Percentiles rank a stretch among this genome's conserved stretches.
Conservation (phyloP, 1,284 basidiomycete genomes). For the Cutaneotrichosporon curvatum region DNA sequence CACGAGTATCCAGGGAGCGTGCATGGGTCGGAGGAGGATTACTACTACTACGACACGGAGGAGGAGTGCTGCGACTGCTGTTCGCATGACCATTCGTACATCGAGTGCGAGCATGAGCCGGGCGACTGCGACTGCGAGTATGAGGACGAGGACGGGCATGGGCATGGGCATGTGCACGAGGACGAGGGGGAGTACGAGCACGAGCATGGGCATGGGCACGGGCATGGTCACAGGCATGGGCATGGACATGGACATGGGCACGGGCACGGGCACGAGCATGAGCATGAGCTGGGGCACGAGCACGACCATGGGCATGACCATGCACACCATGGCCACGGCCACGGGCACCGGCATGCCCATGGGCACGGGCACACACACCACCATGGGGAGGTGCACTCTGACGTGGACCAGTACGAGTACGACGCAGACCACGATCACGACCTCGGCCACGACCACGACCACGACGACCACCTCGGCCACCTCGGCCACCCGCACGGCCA, state of each 20-base stretch:
- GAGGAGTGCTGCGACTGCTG: constrained; percentile 27
- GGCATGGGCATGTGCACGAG: constrained; percentile 20
- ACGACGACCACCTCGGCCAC: background rate
- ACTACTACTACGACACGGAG: constrained; percentile 29
- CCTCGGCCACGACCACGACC: background rate
- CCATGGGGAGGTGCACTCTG: constrained; percentile 2
- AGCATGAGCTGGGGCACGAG: constrained; percentile 18
- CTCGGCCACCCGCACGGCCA: background rate
- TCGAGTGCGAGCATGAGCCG: constrained; percentile 18
- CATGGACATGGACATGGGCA: constrained; percentile 12
- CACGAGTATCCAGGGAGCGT: constrained; percentile 22
- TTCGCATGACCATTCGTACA: constrained; percentile 19
- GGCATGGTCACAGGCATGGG: constrained; percentile 6
- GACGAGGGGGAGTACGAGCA: constrained; percentile 21
- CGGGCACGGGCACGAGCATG: constrained; percentile 20
- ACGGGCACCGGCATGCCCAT: constrained; percentile 8
- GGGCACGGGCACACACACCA: constrained; percentile 7
- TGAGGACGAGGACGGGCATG: constrained; percentile 11
- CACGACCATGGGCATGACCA: constrained; percentile 16
- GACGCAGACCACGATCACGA: background rate
- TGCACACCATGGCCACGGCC: constrained; percentile 18
- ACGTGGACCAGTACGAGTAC: background rate
- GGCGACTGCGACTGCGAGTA: constrained; percentile 13
- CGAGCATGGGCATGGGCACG: constrained; percentile 7
- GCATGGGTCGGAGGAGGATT: constrained; percentile 29